phyloP scores from a whole-genome alignment of 495 filamentous ascomycete genomes.

The Penicillium coprophilum region DNA sequence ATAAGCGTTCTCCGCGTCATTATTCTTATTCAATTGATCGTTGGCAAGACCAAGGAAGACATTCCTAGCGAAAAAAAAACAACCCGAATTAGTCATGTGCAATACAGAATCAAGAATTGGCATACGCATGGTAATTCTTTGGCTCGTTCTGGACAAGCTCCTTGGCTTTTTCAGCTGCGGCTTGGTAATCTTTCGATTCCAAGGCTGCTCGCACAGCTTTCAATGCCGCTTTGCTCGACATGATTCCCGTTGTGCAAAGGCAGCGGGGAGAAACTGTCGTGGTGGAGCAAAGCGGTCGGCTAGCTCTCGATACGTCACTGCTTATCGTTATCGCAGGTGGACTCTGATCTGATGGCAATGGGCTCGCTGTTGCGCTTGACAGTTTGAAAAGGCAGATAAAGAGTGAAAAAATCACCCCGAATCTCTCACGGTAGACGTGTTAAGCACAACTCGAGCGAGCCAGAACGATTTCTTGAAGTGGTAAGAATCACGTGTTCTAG shows the following conservation, averaged over 20 bases:
- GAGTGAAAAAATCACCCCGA: neutral
- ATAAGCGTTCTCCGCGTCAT: slow-evolving; percentile 75
- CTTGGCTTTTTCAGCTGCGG: slow-evolving; percentile 66
- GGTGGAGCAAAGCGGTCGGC: slow-evolving; percentile 23
- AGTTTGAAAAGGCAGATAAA: neutral
- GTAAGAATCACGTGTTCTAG: neutral
- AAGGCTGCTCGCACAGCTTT: slow-evolving; percentile 81
- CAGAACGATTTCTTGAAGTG: neutral
- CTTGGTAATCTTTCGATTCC: slow-evolving; percentile 75
- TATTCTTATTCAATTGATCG: slow-evolving; percentile 68
- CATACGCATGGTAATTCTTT: slow-evolving; percentile 79
- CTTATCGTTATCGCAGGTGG: slow-evolving; percentile 22
- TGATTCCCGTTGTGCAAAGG: slow-evolving; percentile 15
- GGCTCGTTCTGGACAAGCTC: slow-evolving; percentile 67
- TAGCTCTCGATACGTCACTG: slow-evolving; percentile 29
- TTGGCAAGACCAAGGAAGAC: slow-evolving; percentile 79
- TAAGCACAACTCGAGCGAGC: neutral
- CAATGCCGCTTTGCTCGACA: slow-evolving; percentile 74
- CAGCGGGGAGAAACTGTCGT: slow-evolving; percentile 26
- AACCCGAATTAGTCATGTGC: slow-evolving; percentile 15
- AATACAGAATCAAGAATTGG: neutral
- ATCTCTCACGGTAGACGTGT: neutral
- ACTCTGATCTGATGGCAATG: slow-evolving; percentile 1
- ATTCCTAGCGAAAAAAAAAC: slow-evolving; percentile 47
- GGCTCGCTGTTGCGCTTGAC: neutral